Conservation (phyloP, 2,329 filamentous ascomycete species). For the Pyricularia sp. region DNA sequence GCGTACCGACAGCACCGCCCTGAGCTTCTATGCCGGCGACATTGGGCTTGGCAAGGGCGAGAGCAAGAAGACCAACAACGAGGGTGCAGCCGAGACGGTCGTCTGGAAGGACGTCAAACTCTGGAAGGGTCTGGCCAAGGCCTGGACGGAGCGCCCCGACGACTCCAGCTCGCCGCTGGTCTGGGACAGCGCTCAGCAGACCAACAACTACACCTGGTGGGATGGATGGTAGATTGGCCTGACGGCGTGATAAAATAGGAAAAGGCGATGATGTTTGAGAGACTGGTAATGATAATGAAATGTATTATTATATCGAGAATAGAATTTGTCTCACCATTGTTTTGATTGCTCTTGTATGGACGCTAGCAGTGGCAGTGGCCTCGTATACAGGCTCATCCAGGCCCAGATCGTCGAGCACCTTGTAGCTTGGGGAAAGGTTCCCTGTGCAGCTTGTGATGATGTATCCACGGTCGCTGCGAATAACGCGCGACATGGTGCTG, state of each 20-base stretch:
- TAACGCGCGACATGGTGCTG: too few relatives aligned
- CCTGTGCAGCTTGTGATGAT: too few relatives aligned
- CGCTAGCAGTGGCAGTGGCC: too few relatives aligned
- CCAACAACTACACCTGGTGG: background rate
- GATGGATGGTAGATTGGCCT: background rate
- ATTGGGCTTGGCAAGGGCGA: background rate
- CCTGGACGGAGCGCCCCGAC: background rate
- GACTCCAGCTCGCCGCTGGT: background rate
- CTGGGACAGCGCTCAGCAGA: background rate
- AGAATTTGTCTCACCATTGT: background rate
- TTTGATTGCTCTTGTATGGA: too few relatives aligned
- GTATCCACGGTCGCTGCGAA: too few relatives aligned
- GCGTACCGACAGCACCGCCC: slow-evolving; percentile 1
- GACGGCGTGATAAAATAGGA: background rate
- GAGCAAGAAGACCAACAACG: background rate
- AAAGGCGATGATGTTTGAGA: background rate
- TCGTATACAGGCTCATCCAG: too few relatives aligned
- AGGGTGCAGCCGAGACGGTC: background rate
- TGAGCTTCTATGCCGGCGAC: background rate
- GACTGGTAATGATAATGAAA: background rate
- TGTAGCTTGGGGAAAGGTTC: too few relatives aligned
- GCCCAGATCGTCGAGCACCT: too few relatives aligned
- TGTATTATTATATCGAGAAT: background rate
- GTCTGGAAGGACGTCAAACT: background rate
- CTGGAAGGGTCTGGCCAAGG: slow-evolving; percentile 2